These are phyloP conservation scores for Rubia yunnanensis DNA, from an alignment of 257 asterid species.

Conservation along the genomic window DNA sequence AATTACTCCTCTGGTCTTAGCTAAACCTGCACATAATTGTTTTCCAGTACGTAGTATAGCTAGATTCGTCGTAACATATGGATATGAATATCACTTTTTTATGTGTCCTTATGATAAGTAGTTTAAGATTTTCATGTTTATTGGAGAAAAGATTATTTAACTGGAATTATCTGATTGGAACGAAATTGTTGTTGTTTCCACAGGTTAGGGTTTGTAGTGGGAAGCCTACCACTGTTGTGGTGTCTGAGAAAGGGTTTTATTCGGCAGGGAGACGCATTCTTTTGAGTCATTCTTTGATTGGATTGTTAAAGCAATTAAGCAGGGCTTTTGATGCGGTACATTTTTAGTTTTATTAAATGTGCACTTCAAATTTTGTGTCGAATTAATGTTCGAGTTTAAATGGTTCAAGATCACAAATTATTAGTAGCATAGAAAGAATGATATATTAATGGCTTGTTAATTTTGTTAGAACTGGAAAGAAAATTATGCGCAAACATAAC, in stretches of 20 bases:
- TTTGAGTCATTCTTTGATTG: slow-evolving; percentile 80
- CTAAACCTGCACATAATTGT: too few species aligned
- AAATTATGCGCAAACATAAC: neutral
- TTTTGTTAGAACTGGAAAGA: neutral
- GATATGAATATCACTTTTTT: too few species aligned
- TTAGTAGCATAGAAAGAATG: neutral
- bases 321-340: slow-evolving; percentile 86
- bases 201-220: slow-evolving; percentile 99
- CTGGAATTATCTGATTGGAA: neutral
- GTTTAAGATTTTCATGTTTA: too few species aligned
- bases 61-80: too few species aligned
- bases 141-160: too few species aligned
- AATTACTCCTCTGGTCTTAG: too few species aligned
- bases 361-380: neutral
- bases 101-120: too few species aligned
- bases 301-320: slow-evolving; percentile 97
- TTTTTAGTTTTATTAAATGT: neutral
- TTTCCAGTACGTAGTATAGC: too few species aligned
- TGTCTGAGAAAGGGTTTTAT: slow-evolving; percentile 76
- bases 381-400: neutral
- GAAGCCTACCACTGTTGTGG: slow-evolving; percentile 73
- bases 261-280: slow-evolving; percentile 58
- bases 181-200: neutral
- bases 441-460: neutral
- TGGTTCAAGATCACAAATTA: too few species aligned